Base-by-base conservation (phyloP, 768 basidiomycete species). In the Coprinopsis strossmayeri region DNA sequence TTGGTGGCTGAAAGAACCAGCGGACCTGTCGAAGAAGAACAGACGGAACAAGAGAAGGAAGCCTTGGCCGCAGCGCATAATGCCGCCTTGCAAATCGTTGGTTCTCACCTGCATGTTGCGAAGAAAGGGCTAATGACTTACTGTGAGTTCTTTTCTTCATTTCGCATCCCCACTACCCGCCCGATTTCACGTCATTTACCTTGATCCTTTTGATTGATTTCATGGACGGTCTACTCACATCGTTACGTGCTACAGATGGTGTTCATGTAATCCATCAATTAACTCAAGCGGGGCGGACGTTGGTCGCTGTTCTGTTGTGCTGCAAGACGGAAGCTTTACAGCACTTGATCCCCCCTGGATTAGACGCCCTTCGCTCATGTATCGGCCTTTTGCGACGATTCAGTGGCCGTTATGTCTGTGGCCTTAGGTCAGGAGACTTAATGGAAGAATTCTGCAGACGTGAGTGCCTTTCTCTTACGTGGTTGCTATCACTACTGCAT, bases 231-330 rank as follows among this genome's bases (percentile, higher is more conserved):
- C 27, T 42, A 42, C 53, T 50, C 34, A 46, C 52, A 51, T 45
- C 49, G 39, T 55, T 40, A 15, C 11, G 30, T 52, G n/a, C 42
- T 49, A 5, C 59, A 93, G 91, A 92, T 64, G 92, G 92, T 2
- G 91, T 95, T 1, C 91, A 94, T 62, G 91, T 94, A 51, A 95
- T 96, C 39, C 92, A 96, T 61, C 93, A 96, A 63, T 71, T 95
- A 51, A 94, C 92, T 2, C 91, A 94, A 60, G 92, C 92, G 20
- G 93, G 93, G 5, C 79, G 93, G 43, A 93, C 93, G 1, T 73
- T 96, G 15, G 80, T 95, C 46, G 90, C 91, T 12, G 79, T 94
- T 52, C 72, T 95, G 21, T 73, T 95, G 44, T 90, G 90, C 61
- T 92, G 91, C 69, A 88, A 91, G 59, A 79, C 79, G n/a, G 86